Conservation (phyloP, 805 yeast genomes). For the Pichia exigua region DNA sequence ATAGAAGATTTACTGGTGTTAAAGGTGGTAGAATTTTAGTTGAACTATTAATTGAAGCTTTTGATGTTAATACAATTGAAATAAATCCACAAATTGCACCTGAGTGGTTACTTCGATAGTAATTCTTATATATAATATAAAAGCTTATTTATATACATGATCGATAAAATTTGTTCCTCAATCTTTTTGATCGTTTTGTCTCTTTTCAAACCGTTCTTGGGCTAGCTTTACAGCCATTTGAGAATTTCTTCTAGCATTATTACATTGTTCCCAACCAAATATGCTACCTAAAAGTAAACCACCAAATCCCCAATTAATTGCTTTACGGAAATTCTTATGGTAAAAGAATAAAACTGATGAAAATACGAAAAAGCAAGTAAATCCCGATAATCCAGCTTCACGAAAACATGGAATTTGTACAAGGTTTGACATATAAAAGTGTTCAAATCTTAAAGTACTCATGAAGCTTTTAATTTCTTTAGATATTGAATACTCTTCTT, state of each 20-base stretch:
- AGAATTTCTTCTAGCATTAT: slow-evolving; percentile 59
- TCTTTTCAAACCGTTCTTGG: slow-evolving; percentile 35
- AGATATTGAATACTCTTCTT: slow-evolving; percentile 14
- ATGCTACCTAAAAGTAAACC: slow-evolving; percentile 74
- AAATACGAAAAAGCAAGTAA: slow-evolving; percentile 62
- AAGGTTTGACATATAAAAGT: slow-evolving; percentile 44
- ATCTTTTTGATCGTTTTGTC: slow-evolving; percentile 3
- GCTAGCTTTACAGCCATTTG: slow-evolving; percentile 64
- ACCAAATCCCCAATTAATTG: slow-evolving; percentile 77
- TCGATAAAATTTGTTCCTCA: not conserved
- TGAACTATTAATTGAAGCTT: slow-evolving; percentile 78
- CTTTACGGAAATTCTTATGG: slow-evolving; percentile 52
- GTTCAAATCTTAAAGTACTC: slow-evolving; percentile 35
- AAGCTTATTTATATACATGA: not conserved
- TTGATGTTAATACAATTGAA: slow-evolving; percentile 40
- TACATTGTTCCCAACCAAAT: slow-evolving; percentile 91
- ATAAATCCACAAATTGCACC: slow-evolving; percentile 38
- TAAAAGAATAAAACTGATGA: slow-evolving; percentile 60
- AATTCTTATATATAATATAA: too few relatives aligned
- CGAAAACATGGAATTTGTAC: slow-evolving; percentile 68
- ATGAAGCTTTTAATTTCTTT: slow-evolving; percentile 17
- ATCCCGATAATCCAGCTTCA: slow-evolving; percentile 71
- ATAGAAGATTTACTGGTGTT: slow-evolving; percentile 87
- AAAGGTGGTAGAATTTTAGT: slow-evolving; percentile 89
- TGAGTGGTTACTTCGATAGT: slow-evolving; percentile 34